Percentiles rank a stretch among this genome's conserved stretches.
Conservation (phyloP, 2,329 filamentous ascomycete species). For the Clarireedia hainanense region DNA sequence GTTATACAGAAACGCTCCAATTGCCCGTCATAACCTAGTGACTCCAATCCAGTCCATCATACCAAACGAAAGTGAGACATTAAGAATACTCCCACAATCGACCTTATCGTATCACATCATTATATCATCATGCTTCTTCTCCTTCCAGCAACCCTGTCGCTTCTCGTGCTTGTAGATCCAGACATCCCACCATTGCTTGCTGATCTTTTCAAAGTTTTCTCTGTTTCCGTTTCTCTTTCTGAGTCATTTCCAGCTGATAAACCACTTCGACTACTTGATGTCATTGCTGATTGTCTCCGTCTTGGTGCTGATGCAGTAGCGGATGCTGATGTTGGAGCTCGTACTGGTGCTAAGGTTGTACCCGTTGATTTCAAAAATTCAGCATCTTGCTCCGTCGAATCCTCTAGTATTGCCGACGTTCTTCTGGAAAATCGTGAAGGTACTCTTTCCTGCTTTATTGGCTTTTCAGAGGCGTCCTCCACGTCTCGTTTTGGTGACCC, state of each 20-base stretch:
- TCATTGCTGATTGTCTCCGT: slow-evolving; percentile 25
- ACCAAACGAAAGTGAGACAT: not conserved
- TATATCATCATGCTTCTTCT: slow-evolving; percentile 32
- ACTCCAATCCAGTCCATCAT: not conserved
- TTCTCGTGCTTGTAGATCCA: slow-evolving; percentile 16
- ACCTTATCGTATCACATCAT: slow-evolving; percentile 15
- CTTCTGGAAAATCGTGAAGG: slow-evolving; percentile 19
- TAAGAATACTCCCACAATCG: slow-evolving; percentile 4
- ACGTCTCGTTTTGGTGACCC: slow-evolving; percentile 17
- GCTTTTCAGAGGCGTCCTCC: slow-evolving; percentile 10
- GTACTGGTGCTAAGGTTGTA: slow-evolving; percentile 14
- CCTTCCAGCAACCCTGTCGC: slow-evolving; percentile 25
- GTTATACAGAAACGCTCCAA: slow-evolving; percentile 3
- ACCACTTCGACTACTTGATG: slow-evolving; percentile 12
- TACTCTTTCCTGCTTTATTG: slow-evolving; percentile 14
- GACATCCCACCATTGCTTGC: slow-evolving; percentile 12
- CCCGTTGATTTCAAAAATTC: slow-evolving; percentile 23
- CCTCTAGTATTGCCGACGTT: slow-evolving; percentile 14
- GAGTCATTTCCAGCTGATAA: slow-evolving; percentile 10
- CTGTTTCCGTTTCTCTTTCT: slow-evolving; percentile 12
- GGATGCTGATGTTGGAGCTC: slow-evolving; percentile 22
- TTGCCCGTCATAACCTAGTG: not conserved
- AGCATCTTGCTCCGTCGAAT: slow-evolving; percentile 12
- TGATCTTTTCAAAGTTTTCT: slow-evolving; percentile 18
- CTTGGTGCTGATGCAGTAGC: slow-evolving; percentile 13